These are phyloP conservation scores for Oenanthe javanica DNA, from an alignment of 140 eudicot genomes.

Conservation along the genomic window DNA sequence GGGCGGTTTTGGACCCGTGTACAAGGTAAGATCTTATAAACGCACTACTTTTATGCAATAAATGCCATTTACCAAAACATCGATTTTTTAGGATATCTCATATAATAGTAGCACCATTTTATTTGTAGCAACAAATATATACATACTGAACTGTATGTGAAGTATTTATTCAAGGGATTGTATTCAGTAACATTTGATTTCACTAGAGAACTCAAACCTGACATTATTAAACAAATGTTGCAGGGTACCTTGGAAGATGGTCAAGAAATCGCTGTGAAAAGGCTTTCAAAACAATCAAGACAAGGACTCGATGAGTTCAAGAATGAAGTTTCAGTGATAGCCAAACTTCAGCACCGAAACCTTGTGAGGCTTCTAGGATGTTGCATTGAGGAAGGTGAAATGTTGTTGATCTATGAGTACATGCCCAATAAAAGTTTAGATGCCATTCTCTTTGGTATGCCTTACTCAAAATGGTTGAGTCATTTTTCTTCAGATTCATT, in stretches of 20 bases:
- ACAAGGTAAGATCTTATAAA: background rate
- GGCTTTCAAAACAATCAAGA: constrained; percentile 1
- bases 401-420: constrained; percentile 5
- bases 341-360: constrained; percentile 3
- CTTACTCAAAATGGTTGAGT: background rate
- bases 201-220: background rate
- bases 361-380: constrained; percentile 4
- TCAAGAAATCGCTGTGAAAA: background rate
- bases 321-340: background rate
- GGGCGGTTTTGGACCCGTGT: constrained; percentile 8
- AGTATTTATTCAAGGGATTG: background rate
- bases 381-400: constrained; percentile 4
- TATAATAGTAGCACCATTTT: too few species aligned
- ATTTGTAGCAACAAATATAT: too few species aligned
- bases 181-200: background rate
- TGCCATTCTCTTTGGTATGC: constrained; percentile 4
- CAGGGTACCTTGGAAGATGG: constrained; percentile 3
- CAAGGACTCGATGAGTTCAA: constrained; percentile 5
- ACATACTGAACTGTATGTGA: too few species aligned
- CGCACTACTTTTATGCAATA: background rate
- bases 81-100: too few species aligned
- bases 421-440: constrained; percentile 1
- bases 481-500: background rate
- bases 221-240: background rate
- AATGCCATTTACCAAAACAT: background rate